Evolutionary conservation across 2,329 filamentous ascomycete species (phyloP).

Genomic region (Cercospora beticola): DNA sequence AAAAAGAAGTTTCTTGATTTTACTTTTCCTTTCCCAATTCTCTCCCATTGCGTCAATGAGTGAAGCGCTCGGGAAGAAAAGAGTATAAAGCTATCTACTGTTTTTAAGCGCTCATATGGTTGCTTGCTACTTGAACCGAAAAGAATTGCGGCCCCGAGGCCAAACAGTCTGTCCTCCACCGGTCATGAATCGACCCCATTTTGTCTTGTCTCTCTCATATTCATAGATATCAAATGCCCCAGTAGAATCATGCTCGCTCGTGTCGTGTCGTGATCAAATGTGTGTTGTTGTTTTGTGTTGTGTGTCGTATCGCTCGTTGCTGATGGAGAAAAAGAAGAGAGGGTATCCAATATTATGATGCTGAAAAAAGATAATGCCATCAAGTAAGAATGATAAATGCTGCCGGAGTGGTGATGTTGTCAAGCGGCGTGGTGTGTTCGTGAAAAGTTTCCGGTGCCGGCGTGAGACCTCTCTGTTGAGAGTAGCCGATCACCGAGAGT

Average conservation of each 20-base stretch:
- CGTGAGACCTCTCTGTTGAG: background rate
- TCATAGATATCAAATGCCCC: background rate
- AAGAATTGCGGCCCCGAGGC: background rate
- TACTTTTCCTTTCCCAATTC: background rate
- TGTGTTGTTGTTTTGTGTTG: background rate
- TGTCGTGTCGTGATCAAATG: background rate
- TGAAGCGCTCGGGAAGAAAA: background rate
- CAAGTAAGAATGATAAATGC: background rate
- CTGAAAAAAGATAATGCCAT: background rate
- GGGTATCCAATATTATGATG: constrained; percentile 3
- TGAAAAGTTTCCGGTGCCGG: background rate
- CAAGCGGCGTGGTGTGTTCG: background rate
- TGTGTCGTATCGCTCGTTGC: background rate
- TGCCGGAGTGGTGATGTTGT: background rate
- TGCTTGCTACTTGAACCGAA: background rate
- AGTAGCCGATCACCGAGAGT: background rate
- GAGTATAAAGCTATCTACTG: background rate
- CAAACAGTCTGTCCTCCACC: background rate
- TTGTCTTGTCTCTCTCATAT: background rate
- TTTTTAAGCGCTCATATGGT: background rate
- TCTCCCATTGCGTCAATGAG: background rate
- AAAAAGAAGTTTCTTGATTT: background rate
- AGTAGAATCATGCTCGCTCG: background rate
- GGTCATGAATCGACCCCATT: background rate
- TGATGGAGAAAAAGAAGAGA: background rate